Percentiles rank a stretch among this genome's conserved stretches.
These are phyloP conservation scores for Cyberlindnera samutprakarnensis DNA, from an alignment of 805 yeast genomes.

Conservation along the genomic window DNA sequence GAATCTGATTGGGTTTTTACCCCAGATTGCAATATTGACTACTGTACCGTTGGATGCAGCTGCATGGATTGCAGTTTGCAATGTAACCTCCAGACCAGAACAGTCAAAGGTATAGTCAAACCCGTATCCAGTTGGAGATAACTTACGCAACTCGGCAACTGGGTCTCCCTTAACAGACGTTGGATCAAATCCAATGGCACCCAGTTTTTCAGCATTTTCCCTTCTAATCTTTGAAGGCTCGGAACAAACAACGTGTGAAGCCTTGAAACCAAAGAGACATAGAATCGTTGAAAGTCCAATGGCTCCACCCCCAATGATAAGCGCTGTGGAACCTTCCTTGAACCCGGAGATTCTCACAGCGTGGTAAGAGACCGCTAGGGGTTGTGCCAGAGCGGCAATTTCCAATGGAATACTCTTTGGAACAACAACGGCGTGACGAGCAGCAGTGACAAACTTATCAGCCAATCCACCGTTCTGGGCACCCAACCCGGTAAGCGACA, in stretches of 20 bases:
- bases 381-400: conserved; percentile 49
- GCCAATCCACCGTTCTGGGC: conserved; percentile 50
- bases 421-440: conserved; percentile 31
- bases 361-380: conserved; percentile 55
- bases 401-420: conserved; percentile 34
- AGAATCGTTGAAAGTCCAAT: conserved; percentile 44
- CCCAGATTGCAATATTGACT: conserved; percentile 65
- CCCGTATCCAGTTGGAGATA: conserved; percentile 37
- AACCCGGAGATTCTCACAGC: conserved; percentile 38
- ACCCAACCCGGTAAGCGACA: conserved; percentile 49
- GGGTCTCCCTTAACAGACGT: conserved; percentile 26
- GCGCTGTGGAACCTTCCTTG: conserved; percentile 36
- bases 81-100: conserved; percentile 48
- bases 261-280: conserved; percentile 41
- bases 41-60: conserved; percentile 47
- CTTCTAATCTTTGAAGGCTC: conserved; percentile 45
- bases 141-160: conserved; percentile 29
- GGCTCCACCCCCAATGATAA: conserved; percentile 50
- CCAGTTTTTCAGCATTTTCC: conserved; percentile 38
- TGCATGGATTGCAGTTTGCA: conserved; percentile 42
- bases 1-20: conserved; percentile 38
- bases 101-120: conserved; percentile 46
- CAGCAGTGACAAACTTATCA: conserved; percentile 38
- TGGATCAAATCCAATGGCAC: conserved; percentile 47
- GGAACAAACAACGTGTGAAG: conserved; percentile 36